A percentile compares a stretch with the other conserved stretches of the same genome.
phyloP scores from a whole-genome alignment of 2,329 filamentous ascomycete species.

The Paramyrothecium roridum region DNA sequence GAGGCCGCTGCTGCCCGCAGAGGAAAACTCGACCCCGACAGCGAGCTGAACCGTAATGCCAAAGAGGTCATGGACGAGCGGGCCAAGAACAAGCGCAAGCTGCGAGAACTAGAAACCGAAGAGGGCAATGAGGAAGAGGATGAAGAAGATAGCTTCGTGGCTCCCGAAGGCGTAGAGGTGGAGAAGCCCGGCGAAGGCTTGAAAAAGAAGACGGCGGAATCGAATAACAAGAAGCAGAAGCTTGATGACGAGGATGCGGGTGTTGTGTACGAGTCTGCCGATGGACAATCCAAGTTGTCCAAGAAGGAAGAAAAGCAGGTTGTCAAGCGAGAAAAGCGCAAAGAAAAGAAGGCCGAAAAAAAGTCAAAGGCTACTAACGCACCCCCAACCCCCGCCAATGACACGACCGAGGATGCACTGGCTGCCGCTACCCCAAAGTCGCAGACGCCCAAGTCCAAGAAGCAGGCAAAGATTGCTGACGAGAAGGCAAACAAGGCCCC shows the following conservation, averaged over 20 bases:
- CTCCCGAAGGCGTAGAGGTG: conserved; percentile 51
- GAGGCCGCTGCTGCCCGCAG: conserved; percentile 78
- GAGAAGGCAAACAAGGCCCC: not conserved
- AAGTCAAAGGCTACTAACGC: conserved; percentile 22
- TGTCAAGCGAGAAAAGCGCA: conserved; percentile 44
- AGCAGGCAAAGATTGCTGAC: conserved; percentile 15
- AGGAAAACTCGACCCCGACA: conserved; percentile 88
- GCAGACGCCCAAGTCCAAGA: conserved; percentile 18
- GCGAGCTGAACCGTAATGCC: conserved; percentile 73
- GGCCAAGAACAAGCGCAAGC: conserved; percentile 75
- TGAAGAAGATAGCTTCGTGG: conserved; percentile 40
- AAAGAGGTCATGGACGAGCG: conserved; percentile 90
- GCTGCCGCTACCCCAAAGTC: conserved; percentile 11
- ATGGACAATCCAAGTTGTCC: conserved; percentile 43
- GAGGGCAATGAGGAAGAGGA: conserved; percentile 38
- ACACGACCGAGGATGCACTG: conserved; percentile 7
- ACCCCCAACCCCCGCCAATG: conserved; percentile 11
- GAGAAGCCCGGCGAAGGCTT: conserved; percentile 65
- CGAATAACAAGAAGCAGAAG: conserved; percentile 55
- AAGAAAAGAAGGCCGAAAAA: conserved; percentile 33
- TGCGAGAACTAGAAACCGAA: conserved; percentile 58
- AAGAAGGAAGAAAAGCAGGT: conserved; percentile 54
- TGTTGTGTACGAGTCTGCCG: conserved; percentile 35
- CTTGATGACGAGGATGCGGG: conserved; percentile 21
- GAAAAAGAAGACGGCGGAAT: conserved; percentile 41